Percentiles rank a stretch among this genome's conserved stretches.
Evolutionary conservation across 2,329 filamentous ascomycete species (phyloP).

Genomic region (Balansia obtecta): DNA sequence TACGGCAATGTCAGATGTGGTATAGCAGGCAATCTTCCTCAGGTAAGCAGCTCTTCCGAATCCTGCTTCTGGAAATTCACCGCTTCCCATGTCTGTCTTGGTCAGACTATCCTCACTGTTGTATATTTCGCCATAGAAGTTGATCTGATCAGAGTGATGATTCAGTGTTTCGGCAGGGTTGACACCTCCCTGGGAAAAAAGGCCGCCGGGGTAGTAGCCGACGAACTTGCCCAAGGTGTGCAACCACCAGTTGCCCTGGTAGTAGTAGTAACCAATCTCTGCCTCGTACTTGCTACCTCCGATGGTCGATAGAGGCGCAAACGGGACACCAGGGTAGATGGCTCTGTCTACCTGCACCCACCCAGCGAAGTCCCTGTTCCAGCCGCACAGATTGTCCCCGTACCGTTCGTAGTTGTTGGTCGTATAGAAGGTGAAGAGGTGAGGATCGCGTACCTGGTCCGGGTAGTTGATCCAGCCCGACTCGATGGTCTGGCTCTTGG

Average conservation of each 20-base stretch:
- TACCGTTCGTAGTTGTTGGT: slow-evolving; percentile 8
- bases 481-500: slow-evolving; percentile 11
- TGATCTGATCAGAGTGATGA: slow-evolving; percentile 6
- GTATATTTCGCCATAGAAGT: slow-evolving; percentile 12
- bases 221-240: slow-evolving; percentile 7
- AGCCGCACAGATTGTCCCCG: slow-evolving; percentile 10
- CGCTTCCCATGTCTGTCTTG: slow-evolving; percentile 13
- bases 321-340: slow-evolving; percentile 10
- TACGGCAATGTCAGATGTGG: not conserved
- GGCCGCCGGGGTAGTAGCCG: slow-evolving; percentile 11
- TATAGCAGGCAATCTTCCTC: slow-evolving; percentile 9
- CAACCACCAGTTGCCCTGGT: slow-evolving; percentile 12
- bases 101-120: slow-evolving; percentile 10
- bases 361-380: slow-evolving; percentile 10
- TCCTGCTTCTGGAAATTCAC: slow-evolving; percentile 11
- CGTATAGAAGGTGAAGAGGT: slow-evolving; percentile 12
- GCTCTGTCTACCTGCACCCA: slow-evolving; percentile 11
- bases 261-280: slow-evolving; percentile 7
- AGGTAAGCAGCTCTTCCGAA: slow-evolving; percentile 10
- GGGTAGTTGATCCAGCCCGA: slow-evolving; percentile 13
- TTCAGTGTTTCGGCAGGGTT: slow-evolving; percentile 6
- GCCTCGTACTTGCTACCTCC: slow-evolving; percentile 9
- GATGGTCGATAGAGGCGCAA: slow-evolving; percentile 7
- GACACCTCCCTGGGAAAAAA: slow-evolving; percentile 8
- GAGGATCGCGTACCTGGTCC: slow-evolving; percentile 4